Evolutionary conservation across 2,329 filamentous ascomycete species (phyloP).

Genomic region (Xylaria sp.): DNA sequence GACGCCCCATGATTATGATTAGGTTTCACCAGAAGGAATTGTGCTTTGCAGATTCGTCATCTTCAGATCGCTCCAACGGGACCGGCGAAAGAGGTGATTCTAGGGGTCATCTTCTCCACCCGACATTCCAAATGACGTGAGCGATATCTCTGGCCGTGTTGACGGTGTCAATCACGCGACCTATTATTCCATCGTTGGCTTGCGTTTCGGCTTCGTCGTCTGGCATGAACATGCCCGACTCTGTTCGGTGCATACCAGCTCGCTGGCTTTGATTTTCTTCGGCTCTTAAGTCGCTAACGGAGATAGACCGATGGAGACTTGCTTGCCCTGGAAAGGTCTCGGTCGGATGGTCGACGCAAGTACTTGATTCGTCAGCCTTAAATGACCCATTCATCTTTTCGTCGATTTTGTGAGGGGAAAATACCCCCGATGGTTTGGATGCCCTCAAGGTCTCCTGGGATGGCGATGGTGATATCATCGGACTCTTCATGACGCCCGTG

Average conservation of each 20-base stretch:
- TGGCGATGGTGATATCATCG: conserved; percentile 63
- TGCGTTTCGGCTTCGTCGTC: conserved; percentile 66
- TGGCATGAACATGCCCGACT: conserved; percentile 89
- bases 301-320: conserved; percentile 44
- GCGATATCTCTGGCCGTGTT: conserved; percentile 67
- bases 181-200: conserved; percentile 61
- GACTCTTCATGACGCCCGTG: conserved; percentile 41
- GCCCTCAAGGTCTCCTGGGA: conserved; percentile 80
- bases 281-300: conserved; percentile 45
- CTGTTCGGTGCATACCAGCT: conserved; percentile 66
- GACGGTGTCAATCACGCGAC: conserved; percentile 74
- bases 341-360: conserved; percentile 20
- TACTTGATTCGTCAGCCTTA: conserved; percentile 37
- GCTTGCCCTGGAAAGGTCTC: conserved; percentile 19
- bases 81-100: neutral
- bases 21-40: conserved; percentile 7
- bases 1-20: neutral
- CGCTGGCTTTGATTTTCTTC: conserved; percentile 46
- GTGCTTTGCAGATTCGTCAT: conserved; percentile 4
- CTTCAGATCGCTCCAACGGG: neutral
- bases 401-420: conserved; percentile 58
- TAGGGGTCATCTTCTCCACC: conserved; percentile 49
- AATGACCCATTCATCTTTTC: conserved; percentile 51
- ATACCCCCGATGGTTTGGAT: conserved; percentile 58
- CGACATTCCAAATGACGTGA: conserved; percentile 67